A percentile compares a stretch with the other conserved stretches of the same genome.
Evolutionary conservation across 139 green algal genomes (phyloP).

Genomic region (Diplosphaera chodatii): DNA sequence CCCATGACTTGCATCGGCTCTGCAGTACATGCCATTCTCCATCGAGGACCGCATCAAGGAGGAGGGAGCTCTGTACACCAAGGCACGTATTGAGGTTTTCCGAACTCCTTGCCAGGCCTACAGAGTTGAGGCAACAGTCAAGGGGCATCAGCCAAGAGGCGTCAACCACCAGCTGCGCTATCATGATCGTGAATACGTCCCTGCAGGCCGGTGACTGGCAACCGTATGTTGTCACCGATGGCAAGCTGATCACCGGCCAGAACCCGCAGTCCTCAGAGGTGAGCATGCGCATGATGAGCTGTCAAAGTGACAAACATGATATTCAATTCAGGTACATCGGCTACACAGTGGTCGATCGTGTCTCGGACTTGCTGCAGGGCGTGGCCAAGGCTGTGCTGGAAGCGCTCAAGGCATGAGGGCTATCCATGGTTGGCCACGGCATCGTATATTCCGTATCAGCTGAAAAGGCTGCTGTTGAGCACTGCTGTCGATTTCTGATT

Average conservation of each 20-base stretch:
- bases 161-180: background rate
- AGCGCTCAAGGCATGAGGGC: background rate
- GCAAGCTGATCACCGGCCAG: constrained; percentile 17
- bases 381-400: background rate
- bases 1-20: no score
- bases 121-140: background rate
- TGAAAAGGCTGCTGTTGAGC: background rate
- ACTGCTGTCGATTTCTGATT: background rate
- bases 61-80: background rate
- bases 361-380: no score
- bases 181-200: background rate
- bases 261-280: constrained; percentile 7
- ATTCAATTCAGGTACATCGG: no score
- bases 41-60: constrained; percentile 29
- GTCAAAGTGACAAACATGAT: no score
- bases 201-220: constrained; percentile 4
- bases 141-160: no score
- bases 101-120: background rate
- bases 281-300: no score
- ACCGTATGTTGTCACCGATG: background rate
- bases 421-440: no score
- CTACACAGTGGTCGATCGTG: no score
- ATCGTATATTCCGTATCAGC: no score
- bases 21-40: constrained; percentile 24
- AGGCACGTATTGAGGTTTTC: background rate